phyloP scores from a whole-genome alignment of 805 yeast genomes.

The Candida morakotiae region DNA sequence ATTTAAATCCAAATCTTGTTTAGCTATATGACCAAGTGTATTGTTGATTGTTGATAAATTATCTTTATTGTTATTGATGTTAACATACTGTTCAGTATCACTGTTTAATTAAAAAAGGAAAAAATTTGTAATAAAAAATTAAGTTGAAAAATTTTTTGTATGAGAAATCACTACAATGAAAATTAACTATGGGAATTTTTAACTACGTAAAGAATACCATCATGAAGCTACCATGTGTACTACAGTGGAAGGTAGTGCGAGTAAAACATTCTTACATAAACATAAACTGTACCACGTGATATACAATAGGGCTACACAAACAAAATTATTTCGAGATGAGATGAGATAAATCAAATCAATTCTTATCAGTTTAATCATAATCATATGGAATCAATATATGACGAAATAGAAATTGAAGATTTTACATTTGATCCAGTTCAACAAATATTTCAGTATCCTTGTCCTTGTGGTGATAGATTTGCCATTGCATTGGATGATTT shows the following conservation, averaged over 20 bases:
- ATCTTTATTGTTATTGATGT: no score
- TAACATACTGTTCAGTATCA: slow-evolving; percentile 11
- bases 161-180: slow-evolving; percentile 2
- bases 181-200: no score
- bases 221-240: slow-evolving; percentile 3
- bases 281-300: not conserved
- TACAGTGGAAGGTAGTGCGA: not conserved
- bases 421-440: slow-evolving; percentile 85
- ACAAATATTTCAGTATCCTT: slow-evolving; percentile 85
- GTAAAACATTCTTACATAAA: no score
- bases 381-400: slow-evolving; percentile 66
- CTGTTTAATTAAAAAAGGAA: slow-evolving; percentile 9
- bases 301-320: not conserved
- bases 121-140: slow-evolving; percentile 1
- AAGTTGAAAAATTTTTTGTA: slow-evolving; percentile 9
- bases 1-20: no score
- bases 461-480: slow-evolving; percentile 97
- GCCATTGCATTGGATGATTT: slow-evolving; percentile 83
- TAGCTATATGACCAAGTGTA: no score
- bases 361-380: not conserved
- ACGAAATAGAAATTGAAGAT: slow-evolving; percentile 95
- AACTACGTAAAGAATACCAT: no score
- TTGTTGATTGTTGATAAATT: no score
- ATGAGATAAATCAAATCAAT: no score
- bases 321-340: no score